Evolutionary conservation across 2,329 filamentous ascomycete species (phyloP).

Genomic region (Hymenoscyphus scutula): DNA sequence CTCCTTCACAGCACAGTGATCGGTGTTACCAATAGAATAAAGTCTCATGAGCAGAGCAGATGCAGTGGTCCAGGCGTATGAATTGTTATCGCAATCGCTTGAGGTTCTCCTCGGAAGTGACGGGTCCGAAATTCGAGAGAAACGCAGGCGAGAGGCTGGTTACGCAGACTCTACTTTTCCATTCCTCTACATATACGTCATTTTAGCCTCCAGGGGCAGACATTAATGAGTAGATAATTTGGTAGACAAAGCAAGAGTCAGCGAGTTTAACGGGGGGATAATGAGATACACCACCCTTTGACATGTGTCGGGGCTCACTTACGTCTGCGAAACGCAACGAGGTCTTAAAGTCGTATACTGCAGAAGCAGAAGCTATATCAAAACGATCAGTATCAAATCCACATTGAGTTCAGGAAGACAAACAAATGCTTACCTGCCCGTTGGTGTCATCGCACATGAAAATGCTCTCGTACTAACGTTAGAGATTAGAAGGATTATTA

Average conservation of each 20-base stretch:
- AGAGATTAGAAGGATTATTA: no score
- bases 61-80: conserved; percentile 37
- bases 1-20: conserved; percentile 41
- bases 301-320: conserved; percentile 31
- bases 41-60: conserved; percentile 14
- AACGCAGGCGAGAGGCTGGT: conserved; percentile 31
- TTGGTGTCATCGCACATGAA: no score
- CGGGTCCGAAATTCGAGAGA: conserved; percentile 19
- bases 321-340: conserved; percentile 32
- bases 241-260: conserved; percentile 45
- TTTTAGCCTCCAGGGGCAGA: conserved; percentile 13
- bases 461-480: no score
- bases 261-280: conserved; percentile 39
- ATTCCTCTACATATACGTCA: conserved; percentile 29
- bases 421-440: conserved; percentile 34
- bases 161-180: conserved; percentile 36
- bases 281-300: no score
- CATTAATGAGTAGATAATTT: conserved; percentile 41
- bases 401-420: neutral
- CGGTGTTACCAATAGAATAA: conserved; percentile 29
- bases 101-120: conserved; percentile 4
- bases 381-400: neutral
- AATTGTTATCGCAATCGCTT: conserved; percentile 37
- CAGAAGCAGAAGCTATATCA: conserved; percentile 13
- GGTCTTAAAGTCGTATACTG: conserved; percentile 21